Percentiles rank a stretch among this genome's conserved stretches.
Evolutionary conservation across 2,329 filamentous ascomycete species (phyloP).

Genomic region (Fusarium guadeloupense): DNA sequence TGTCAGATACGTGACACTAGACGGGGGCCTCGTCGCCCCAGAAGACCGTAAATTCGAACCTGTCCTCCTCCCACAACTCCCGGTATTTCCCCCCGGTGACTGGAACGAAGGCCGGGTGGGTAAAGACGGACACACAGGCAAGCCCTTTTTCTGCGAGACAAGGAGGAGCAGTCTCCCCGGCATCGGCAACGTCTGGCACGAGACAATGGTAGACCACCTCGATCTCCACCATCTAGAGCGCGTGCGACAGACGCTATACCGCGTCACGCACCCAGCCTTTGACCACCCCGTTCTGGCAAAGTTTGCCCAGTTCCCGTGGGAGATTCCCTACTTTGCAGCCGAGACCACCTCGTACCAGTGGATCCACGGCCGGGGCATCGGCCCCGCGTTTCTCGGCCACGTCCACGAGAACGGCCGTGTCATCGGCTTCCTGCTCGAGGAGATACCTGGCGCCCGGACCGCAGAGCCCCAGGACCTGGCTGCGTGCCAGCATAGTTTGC

Average conservation of each 20-base stretch:
- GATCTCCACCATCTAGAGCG: constrained; percentile 41
- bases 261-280: constrained; percentile 40
- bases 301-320: constrained; percentile 45
- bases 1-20: constrained; percentile 55
- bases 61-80: constrained; percentile 46
- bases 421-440: constrained; percentile 44
- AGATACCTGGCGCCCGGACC: constrained; percentile 36
- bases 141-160: constrained; percentile 42
- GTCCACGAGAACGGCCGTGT: constrained; percentile 45
- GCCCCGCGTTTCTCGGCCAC: constrained; percentile 45
- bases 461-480: constrained; percentile 44
- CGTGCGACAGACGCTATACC: constrained; percentile 43
- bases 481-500: constrained; percentile 42
- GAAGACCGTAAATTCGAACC: constrained; percentile 49
- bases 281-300: constrained; percentile 38
- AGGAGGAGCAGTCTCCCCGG: constrained; percentile 42
- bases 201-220: constrained; percentile 47
- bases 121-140: constrained; percentile 35
- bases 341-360: constrained; percentile 46
- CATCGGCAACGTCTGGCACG: constrained; percentile 49
- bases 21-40: constrained; percentile 45
- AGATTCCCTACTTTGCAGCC: constrained; percentile 45
- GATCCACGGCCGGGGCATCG: constrained; percentile 43
- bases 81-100: constrained; percentile 50
- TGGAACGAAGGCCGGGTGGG: constrained; percentile 53